Percentiles rank a stretch among this genome's conserved stretches.
Conservation (phyloP, 768 basidiomycete species). For the Mrakia gelida region DNA sequence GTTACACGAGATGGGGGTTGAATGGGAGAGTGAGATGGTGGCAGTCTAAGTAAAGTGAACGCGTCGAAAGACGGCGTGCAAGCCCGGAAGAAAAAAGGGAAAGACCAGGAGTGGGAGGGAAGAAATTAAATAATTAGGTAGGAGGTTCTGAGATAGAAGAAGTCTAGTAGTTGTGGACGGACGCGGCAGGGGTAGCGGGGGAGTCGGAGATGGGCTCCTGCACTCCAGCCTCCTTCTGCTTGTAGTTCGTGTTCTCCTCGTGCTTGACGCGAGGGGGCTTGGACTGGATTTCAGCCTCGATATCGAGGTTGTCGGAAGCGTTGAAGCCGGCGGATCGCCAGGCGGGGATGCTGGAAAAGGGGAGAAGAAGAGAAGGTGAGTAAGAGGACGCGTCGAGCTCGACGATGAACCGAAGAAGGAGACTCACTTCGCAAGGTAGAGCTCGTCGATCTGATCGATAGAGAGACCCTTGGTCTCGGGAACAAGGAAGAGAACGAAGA, state of each 20-base stretch:
- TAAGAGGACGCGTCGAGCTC: no score
- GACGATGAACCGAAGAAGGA: neutral
- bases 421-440: constrained; percentile 17
- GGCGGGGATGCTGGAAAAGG: constrained; percentile 19
- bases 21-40: no score
- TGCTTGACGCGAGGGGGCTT: neutral
- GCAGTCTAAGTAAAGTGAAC: no score
- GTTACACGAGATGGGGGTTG: no score
- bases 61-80: no score
- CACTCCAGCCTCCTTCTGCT: no score
- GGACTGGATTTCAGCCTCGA: neutral
- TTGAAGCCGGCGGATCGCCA: constrained; percentile 21
- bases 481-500: constrained; percentile 29
- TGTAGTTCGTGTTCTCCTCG: neutral
- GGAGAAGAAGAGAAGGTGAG: neutral
- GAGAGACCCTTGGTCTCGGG: constrained; percentile 32
- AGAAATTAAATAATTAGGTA: no score
- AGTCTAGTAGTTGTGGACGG: neutral
- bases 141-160: no score
- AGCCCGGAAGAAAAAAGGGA: no score
- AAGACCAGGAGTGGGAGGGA: no score
- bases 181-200: neutral
- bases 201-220: neutral
- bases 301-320: neutral
- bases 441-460: constrained; percentile 31